These are phyloP conservation scores for Evernia prunastri DNA, from an alignment of 495 filamentous ascomycete species.

Conservation along the genomic window DNA sequence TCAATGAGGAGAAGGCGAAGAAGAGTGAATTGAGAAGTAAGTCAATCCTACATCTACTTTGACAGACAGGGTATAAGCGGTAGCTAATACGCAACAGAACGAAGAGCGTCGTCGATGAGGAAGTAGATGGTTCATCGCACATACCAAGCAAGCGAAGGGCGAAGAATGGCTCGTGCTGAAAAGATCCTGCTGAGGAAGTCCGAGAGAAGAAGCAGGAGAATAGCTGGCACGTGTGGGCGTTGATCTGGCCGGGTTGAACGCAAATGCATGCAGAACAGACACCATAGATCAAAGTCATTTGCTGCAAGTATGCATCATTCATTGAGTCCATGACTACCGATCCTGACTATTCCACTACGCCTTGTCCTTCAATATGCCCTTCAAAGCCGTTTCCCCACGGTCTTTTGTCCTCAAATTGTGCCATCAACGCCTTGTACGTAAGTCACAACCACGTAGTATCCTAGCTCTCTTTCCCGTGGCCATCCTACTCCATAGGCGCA, in stretches of 20 bases:
- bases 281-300: slow-evolving; percentile 16
- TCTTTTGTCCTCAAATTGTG: background rate
- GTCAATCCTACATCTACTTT: slow-evolving; percentile 1
- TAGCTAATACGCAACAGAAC: slow-evolving; percentile 41
- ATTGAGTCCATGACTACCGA: background rate
- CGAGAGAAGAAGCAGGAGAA: background rate
- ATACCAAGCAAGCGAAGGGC: slow-evolving; percentile 2
- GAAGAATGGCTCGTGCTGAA: background rate
- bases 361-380: background rate
- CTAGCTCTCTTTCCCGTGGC: slow-evolving; percentile 16
- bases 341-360: background rate
- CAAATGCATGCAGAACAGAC: slow-evolving; percentile 20
- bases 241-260: slow-evolving; percentile 6
- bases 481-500: slow-evolving; percentile 45
- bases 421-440: background rate
- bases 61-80: no score
- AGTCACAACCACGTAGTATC: background rate
- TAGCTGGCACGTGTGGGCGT: slow-evolving; percentile 14
- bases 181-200: background rate
- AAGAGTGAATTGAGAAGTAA: slow-evolving; percentile 76
- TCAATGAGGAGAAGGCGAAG: slow-evolving; percentile 85
- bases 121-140: slow-evolving; percentile 55
- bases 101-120: slow-evolving; percentile 90
- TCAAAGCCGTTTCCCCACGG: background rate
- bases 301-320: background rate